Base-by-base conservation (phyloP, 148 eudicot genomes). In the Fagopyrum homotropicum region DNA sequence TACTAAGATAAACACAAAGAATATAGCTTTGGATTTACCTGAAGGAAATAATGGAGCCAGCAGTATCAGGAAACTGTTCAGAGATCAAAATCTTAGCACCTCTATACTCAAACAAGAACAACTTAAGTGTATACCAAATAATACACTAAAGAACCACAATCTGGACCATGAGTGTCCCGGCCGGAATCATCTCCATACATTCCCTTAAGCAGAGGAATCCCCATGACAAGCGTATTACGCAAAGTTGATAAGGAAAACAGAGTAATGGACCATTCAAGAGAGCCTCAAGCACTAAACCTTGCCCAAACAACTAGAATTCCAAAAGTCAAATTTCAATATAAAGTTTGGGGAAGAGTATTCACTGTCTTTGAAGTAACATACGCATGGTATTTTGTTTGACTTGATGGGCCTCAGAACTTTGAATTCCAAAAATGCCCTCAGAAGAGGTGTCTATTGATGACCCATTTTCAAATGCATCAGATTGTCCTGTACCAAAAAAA, bases 161-260 rank as follows among this genome's bases (percentile, higher is more conserved):
- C 73, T 91, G 97, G 2, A 91, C 92, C 94, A 91, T 91, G 22
- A 91, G 69, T 22, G 78, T 83, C n/a, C n/a, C n/a, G n/a, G 2
- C 90, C 92, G 0, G 95, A 90, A 46, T 5, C 64, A 1, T 86
- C 88, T 10, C 97, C 97, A 77, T 92, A 92, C 97, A 90, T 88
- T 2, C 97, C 97, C 73, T 86, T 88, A 14, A 91, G 71, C 45
- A 91, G 63, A 45, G 93, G 97, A 7, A 92, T 92, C 2, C 97
- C 97, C 97, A 92, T 92, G 0, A 92, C 97, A 48, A 92, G 91
- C 4, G 97, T 92, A 68, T 92, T 92, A 6, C 95, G 97, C 1
- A 92, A 64, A 0, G 97, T 90, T 0, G 92, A 90, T 0, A 92
- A 85, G 0, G 94, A 90, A 59, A 92, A 92, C 4, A 92, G 76